Evolutionary conservation across 2,329 filamentous ascomycete species (phyloP).

Genomic region (Cladosporium austrohemisphaericum): DNA sequence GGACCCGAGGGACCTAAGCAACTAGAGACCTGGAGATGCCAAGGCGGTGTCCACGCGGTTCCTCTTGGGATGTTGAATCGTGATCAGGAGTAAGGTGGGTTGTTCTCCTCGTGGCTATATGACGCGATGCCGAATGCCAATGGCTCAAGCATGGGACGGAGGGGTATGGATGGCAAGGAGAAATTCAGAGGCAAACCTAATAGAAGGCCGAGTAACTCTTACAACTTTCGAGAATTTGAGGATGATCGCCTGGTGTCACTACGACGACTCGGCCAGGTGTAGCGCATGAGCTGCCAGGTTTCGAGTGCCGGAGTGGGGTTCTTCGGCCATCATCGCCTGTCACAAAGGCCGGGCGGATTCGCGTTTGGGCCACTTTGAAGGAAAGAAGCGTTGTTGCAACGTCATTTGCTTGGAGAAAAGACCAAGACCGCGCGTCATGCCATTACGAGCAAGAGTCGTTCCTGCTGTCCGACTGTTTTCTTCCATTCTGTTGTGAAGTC

Average conservation of each 20-base stretch:
- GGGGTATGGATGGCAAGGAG: too few relatives aligned
- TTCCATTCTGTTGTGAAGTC: neutral
- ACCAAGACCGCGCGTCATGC: conserved; percentile 8
- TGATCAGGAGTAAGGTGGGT: neutral
- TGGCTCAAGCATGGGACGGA: too few relatives aligned
- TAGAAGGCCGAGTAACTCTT: too few relatives aligned
- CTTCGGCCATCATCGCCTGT: neutral
- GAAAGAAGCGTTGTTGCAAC: neutral
- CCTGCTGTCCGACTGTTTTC: too few relatives aligned
- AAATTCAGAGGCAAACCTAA: too few relatives aligned
- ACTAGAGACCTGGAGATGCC: conserved; percentile 1
- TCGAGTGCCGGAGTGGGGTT: conserved; percentile 12
- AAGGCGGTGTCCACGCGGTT: neutral
- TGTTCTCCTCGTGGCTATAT: too few relatives aligned
- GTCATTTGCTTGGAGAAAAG: conserved; percentile 11
- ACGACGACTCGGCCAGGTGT: conserved; percentile 1
- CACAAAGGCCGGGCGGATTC: conserved; percentile 3
- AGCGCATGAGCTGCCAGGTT: conserved; percentile 8
- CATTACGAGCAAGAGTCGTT: too few relatives aligned
- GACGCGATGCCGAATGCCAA: too few relatives aligned
- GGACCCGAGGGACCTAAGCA: conserved; percentile 3
- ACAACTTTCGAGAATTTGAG: too few relatives aligned
- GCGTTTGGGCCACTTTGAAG: neutral
- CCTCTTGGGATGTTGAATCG: neutral
- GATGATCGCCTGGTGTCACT: neutral